These are phyloP conservation scores for Scorias spongiosa DNA, from an alignment of 2,329 filamentous ascomycete species.

Conservation along the genomic window DNA sequence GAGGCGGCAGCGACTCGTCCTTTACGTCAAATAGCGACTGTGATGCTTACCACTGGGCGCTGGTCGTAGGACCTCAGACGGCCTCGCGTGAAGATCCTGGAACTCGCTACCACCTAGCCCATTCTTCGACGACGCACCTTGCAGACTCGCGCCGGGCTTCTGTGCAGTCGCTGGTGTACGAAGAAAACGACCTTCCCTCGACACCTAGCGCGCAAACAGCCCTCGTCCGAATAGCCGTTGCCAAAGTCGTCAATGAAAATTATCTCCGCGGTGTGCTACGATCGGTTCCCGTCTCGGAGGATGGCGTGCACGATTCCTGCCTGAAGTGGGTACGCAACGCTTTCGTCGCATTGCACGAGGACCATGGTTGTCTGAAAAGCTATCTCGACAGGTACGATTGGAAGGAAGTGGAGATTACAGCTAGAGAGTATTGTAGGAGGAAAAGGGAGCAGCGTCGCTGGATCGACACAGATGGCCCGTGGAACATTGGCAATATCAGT, in stretches of 20 bases:
- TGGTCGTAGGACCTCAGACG: constrained; percentile 1
- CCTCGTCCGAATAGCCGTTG: not conserved
- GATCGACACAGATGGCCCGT: not conserved
- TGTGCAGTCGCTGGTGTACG: not conserved
- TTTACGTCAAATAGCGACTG: not conserved
- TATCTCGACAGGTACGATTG: not conserved
- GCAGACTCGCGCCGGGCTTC: not conserved
- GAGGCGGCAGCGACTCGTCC: not conserved
- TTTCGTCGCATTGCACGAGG: not conserved
- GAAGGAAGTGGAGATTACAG: constrained; percentile 1
- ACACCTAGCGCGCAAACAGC: not conserved
- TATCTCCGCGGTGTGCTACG: not conserved
- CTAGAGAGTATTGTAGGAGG: not conserved
- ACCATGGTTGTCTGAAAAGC: constrained; percentile 1
- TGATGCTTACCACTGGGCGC: constrained; percentile 1
- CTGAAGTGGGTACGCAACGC: not conserved
- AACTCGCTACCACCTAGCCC: constrained; percentile 1
- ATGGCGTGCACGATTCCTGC: not conserved
- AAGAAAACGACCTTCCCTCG: not conserved
- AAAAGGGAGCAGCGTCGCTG: not conserved
- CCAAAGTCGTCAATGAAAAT: not conserved
- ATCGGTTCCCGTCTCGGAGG: not conserved
- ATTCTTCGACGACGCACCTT: not conserved
- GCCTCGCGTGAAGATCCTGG: not conserved
- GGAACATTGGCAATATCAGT: not conserved